A percentile compares a stretch with the other conserved stretches of the same genome.
Evolutionary conservation across 2,329 filamentous ascomycete species (phyloP).

Genomic region (Xylariaceae sp.): DNA sequence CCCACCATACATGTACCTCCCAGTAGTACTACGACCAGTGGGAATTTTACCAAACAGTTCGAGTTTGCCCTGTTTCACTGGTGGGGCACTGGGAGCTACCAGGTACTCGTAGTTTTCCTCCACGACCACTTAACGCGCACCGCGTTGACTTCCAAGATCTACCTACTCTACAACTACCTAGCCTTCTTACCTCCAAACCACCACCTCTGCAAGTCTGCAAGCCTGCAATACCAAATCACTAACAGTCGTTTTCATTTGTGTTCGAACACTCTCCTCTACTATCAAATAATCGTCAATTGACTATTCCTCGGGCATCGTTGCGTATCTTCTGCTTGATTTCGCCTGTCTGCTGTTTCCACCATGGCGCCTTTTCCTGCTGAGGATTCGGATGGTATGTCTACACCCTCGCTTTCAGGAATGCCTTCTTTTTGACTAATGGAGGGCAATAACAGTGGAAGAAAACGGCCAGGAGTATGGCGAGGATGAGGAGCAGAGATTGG

Average conservation of each 20-base stretch:
- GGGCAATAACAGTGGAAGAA: conserved; percentile 39
- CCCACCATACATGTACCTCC: too few species aligned
- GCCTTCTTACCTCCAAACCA: background rate
- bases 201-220: background rate
- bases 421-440: conserved; percentile 15
- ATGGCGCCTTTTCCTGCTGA: conserved; percentile 48
- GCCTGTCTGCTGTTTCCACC: conserved; percentile 8
- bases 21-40: too few species aligned
- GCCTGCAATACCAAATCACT: background rate
- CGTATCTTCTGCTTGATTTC: background rate
- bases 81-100: background rate
- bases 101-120: too few species aligned
- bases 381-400: conserved; percentile 45
- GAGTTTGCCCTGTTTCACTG: too few species aligned
- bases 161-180: background rate
- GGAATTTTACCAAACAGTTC: too few species aligned
- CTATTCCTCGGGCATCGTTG: background rate
- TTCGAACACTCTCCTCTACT: background rate
- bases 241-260: background rate
- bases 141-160: conserved; percentile 19
- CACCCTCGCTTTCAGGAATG: background rate
- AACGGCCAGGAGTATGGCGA: conserved; percentile 62
- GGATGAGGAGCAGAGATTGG: conserved; percentile 74
- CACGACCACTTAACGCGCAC: conserved; percentile 29
- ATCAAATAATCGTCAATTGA: background rate